Conservation (phyloP, 805 yeast genomes). For the Wickerhamomyces alni region DNA sequence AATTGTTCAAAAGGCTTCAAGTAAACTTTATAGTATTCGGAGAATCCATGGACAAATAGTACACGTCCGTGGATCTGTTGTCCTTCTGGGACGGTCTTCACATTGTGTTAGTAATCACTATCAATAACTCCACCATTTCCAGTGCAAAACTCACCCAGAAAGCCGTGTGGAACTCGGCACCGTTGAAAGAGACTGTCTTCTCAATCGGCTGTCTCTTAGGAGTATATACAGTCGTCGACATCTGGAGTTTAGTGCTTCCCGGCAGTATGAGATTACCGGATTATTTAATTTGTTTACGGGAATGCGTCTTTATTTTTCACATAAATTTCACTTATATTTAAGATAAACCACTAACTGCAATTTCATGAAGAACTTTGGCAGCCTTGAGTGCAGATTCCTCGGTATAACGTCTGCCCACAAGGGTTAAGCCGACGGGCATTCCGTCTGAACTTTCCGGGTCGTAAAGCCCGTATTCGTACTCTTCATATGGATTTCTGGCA, state of each 20-base stretch:
- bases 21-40: slow-evolving; percentile 49
- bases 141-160: slow-evolving; percentile 13
- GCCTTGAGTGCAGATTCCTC: slow-evolving; percentile 45
- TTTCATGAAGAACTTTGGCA: slow-evolving; percentile 31
- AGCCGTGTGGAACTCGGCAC: slow-evolving; percentile 35
- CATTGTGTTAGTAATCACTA: too few relatives aligned
- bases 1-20: slow-evolving; percentile 48
- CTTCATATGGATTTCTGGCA: slow-evolving; percentile 23
- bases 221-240: slow-evolving; percentile 16
- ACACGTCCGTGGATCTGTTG: slow-evolving; percentile 43
- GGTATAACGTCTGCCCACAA: slow-evolving; percentile 43
- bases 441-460: slow-evolving; percentile 46
- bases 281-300: too few relatives aligned
- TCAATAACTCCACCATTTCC: too few relatives aligned
- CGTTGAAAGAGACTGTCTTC: slow-evolving; percentile 29
- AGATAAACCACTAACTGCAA: slow-evolving; percentile 8
- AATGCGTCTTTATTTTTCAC: too few relatives aligned
- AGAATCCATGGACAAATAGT: slow-evolving; percentile 66
- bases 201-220: slow-evolving; percentile 27
- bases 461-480: slow-evolving; percentile 25
- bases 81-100: slow-evolving; percentile 31
- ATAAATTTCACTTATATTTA: too few relatives aligned
- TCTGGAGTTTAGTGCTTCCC: too few relatives aligned
- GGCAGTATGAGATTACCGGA: neutral
- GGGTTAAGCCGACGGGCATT: slow-evolving; percentile 45